These are phyloP conservation scores for Ogataea polymorpha DNA, from an alignment of 805 yeast genomes.

Conservation along the genomic window DNA sequence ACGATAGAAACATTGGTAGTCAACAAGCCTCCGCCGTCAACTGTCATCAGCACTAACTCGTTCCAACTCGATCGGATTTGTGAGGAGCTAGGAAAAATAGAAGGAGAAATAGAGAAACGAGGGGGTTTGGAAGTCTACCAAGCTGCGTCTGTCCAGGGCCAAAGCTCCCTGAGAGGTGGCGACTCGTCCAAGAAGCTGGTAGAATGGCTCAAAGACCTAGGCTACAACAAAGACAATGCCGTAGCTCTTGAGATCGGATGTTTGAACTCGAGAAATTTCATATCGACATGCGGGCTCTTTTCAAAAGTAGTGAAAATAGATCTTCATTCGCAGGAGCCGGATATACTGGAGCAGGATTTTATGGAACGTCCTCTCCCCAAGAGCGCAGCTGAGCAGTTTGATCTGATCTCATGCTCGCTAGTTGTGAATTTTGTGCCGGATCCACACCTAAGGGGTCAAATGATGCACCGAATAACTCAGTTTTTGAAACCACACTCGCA, in stretches of 20 bases:
- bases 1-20: conserved; percentile 18
- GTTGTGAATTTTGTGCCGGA: conserved; percentile 88
- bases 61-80: conserved; percentile 18
- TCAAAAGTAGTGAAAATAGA: conserved; percentile 62
- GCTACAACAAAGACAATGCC: conserved; percentile 9
- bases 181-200: conserved; percentile 82
- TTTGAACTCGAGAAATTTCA: conserved; percentile 61
- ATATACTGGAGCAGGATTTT: conserved; percentile 75
- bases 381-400: conserved; percentile 45
- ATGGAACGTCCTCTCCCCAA: conserved; percentile 69
- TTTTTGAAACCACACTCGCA: conserved; percentile 45
- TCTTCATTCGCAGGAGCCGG: conserved; percentile 72
- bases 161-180: conserved; percentile 74
- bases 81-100: conserved; percentile 48
- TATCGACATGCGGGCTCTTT: conserved; percentile 58
- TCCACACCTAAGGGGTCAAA: conserved; percentile 66
- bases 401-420: conserved; percentile 75
- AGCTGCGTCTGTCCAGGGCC: conserved; percentile 83
- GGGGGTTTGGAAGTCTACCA: conserved; percentile 86
- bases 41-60: conserved; percentile 13
- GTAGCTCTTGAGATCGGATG: conserved; percentile 83
- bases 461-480: conserved; percentile 58
- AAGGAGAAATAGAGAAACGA: conserved; percentile 54
- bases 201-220: conserved; percentile 58
- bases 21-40: conserved; percentile 23